phyloP scores from a whole-genome alignment of 2,329 filamentous ascomycete species.

The Septoria linicola region DNA sequence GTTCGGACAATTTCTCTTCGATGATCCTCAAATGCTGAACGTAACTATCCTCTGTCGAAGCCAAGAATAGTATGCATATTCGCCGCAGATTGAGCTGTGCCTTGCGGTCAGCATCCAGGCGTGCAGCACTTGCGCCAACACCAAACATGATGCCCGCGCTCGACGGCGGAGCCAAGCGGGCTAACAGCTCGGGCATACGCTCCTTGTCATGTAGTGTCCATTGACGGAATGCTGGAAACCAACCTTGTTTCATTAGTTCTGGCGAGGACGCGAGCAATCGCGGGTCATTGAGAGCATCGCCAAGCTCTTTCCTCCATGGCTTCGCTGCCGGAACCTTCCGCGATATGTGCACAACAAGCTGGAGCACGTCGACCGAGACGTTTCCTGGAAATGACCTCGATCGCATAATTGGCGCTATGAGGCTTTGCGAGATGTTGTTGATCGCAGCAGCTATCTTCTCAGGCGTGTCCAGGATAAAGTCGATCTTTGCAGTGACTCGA shows the following conservation, averaged over 20 bases:
- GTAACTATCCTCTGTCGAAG: constrained; percentile 74
- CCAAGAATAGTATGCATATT: constrained; percentile 75
- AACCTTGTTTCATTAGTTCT: constrained; percentile 66
- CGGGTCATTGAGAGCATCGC: constrained; percentile 86
- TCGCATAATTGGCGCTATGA: constrained; percentile 78
- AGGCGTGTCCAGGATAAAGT: constrained; percentile 78
- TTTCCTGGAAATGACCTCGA: constrained; percentile 86
- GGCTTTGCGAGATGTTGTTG: constrained; percentile 75
- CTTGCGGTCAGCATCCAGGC: constrained; percentile 91
- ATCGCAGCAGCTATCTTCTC: constrained; percentile 80
- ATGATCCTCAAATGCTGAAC: constrained; percentile 71
- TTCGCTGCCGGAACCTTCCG: constrained; percentile 79
- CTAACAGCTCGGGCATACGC: constrained; percentile 75
- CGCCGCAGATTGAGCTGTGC: constrained; percentile 87
- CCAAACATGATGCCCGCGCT: constrained; percentile 97
- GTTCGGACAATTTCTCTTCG: constrained; percentile 80
- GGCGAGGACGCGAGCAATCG: constrained; percentile 76
- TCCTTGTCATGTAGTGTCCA: constrained; percentile 88
- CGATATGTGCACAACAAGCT: constrained; percentile 73
- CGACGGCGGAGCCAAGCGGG: constrained; percentile 76
- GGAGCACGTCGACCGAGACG: constrained; percentile 68
- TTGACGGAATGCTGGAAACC: constrained; percentile 80
- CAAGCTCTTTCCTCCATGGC: constrained; percentile 87
- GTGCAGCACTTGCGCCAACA: constrained; percentile 90
- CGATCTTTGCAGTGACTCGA: constrained; percentile 73